Conservation (phyloP, 2,329 filamentous ascomycete genomes). For the Trematosphaeria pertusa region DNA sequence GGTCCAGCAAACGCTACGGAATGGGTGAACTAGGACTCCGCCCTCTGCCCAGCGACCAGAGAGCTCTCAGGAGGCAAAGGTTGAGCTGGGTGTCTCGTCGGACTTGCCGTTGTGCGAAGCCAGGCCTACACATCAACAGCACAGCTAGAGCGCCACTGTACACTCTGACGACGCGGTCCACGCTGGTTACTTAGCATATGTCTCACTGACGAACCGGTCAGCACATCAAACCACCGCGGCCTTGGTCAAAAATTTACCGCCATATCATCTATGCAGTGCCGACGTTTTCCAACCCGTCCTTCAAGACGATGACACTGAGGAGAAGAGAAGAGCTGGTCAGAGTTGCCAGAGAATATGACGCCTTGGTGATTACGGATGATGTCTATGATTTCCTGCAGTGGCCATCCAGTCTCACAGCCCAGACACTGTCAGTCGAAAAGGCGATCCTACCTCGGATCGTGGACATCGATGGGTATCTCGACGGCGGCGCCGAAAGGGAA, state of each 20-base stretch:
- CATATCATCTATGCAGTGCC: constrained; percentile 90
- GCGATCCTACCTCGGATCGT: constrained; percentile 72
- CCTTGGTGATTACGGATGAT: constrained; percentile 86
- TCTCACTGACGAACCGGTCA: constrained; percentile 37
- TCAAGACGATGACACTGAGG: constrained; percentile 76
- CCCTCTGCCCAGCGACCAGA: no score
- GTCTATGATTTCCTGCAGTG: constrained; percentile 94
- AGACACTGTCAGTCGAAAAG: constrained; percentile 41
- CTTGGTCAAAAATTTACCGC: constrained; percentile 78
- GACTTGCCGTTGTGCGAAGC: no score
- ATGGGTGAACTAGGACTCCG: no score
- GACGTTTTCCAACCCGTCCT: constrained; percentile 87
- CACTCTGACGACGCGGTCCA: no score
- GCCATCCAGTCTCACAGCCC: constrained; percentile 54
- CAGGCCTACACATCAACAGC: no score
- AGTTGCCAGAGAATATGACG: constrained; percentile 80
- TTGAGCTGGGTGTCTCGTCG: no score
- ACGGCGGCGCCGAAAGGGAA: constrained; percentile 58
- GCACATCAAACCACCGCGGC: constrained; percentile 64
- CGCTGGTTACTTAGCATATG: no score
- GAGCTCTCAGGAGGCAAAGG: no score
- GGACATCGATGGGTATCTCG: constrained; percentile 76
- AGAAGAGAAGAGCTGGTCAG: constrained; percentile 73
- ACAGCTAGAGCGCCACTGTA: no score
- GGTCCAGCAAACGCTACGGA: no score